These are phyloP conservation scores for Glonium stellatum DNA, from an alignment of 495 filamentous ascomycete species.

Conservation along the genomic window DNA sequence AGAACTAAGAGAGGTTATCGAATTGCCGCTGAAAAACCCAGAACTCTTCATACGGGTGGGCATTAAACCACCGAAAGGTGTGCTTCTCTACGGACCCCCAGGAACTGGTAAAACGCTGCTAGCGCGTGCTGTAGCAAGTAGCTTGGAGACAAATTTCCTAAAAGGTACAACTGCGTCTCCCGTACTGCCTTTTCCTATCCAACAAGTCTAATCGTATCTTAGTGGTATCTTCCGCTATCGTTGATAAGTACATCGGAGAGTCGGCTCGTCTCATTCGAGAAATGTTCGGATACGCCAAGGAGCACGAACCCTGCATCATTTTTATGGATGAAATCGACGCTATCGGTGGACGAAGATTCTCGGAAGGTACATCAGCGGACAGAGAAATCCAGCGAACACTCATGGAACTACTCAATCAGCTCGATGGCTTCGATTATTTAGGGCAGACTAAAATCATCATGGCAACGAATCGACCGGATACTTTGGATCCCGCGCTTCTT, in stretches of 20 bases:
- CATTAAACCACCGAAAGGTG: slow-evolving; percentile 98
- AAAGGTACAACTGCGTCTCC: slow-evolving; percentile 57
- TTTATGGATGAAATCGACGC: slow-evolving; percentile 99
- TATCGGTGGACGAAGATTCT: slow-evolving; percentile 94
- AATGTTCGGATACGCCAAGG: slow-evolving; percentile 99
- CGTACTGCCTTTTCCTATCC: too few relatives aligned
- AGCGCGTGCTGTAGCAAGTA: slow-evolving; percentile 92
- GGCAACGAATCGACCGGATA: slow-evolving; percentile 98
- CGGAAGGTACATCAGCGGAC: slow-evolving; percentile 97
- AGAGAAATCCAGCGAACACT: slow-evolving; percentile 97
- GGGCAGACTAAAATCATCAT: slow-evolving; percentile 99
- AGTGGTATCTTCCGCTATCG: slow-evolving; percentile 99
- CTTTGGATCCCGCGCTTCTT: slow-evolving; percentile 88
- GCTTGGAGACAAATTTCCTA: slow-evolving; percentile 95
- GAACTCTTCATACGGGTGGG: slow-evolving; percentile 95
- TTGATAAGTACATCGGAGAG: slow-evolving; percentile 99
- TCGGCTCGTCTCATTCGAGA: slow-evolving; percentile 95
- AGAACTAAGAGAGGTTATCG: slow-evolving; percentile 96
- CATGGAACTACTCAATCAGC: slow-evolving; percentile 98
- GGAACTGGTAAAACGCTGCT: slow-evolving; percentile 96
- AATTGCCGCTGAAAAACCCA: slow-evolving; percentile 96
- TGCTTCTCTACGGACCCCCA: slow-evolving; percentile 93
- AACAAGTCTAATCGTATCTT: slow-evolving; percentile 5
- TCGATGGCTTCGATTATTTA: slow-evolving; percentile 98
- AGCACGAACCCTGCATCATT: slow-evolving; percentile 99